Conservation (phyloP, 371 early-diverging fungal genomes). For the Mortierella sp. region DNA sequence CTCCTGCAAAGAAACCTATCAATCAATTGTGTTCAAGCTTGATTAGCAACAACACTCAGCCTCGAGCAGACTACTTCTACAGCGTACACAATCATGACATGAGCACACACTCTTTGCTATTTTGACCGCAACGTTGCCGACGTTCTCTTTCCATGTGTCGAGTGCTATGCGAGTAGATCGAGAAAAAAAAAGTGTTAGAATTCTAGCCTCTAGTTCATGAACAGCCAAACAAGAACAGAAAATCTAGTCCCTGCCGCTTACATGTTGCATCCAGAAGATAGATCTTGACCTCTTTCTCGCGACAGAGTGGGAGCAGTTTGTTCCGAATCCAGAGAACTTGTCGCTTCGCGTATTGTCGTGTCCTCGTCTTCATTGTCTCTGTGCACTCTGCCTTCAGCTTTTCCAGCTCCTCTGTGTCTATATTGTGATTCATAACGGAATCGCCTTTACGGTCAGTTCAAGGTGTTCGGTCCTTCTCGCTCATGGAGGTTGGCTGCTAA, state of each 20-base stretch:
- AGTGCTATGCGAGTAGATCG: conserved; percentile 55
- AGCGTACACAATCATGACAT: too few species aligned
- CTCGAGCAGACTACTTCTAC: too few species aligned
- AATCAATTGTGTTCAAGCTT: too few species aligned
- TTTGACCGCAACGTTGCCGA: conserved; percentile 65
- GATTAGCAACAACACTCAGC: too few species aligned
- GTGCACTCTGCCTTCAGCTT: conserved; percentile 67
- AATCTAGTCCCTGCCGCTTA: too few species aligned
- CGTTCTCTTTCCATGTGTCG: conserved; percentile 68
- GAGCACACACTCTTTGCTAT: conserved; percentile 62
- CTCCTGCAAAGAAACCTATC: conserved; percentile 57
- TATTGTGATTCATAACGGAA: not conserved
- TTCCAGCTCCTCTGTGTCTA: conserved; percentile 58
- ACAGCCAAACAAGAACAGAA: not conserved
- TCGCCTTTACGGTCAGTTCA: too few species aligned
- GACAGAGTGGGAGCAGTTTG: conserved; percentile 75
- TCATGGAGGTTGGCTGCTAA: not conserved
- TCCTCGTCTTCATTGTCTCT: conserved; percentile 88
- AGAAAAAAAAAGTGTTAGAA: not conserved
- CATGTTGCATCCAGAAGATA: conserved; percentile 87
- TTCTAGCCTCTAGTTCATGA: not conserved
- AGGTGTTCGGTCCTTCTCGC: not conserved
- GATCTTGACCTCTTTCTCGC: conserved; percentile 61
- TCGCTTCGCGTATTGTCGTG: conserved; percentile 89
- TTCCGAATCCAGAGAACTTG: conserved; percentile 94